Percentiles rank a stretch among this genome's conserved stretches.
phyloP scores from a whole-genome alignment of 2,329 filamentous ascomycete genomes.

The Plectosphaerella cucumerina region DNA sequence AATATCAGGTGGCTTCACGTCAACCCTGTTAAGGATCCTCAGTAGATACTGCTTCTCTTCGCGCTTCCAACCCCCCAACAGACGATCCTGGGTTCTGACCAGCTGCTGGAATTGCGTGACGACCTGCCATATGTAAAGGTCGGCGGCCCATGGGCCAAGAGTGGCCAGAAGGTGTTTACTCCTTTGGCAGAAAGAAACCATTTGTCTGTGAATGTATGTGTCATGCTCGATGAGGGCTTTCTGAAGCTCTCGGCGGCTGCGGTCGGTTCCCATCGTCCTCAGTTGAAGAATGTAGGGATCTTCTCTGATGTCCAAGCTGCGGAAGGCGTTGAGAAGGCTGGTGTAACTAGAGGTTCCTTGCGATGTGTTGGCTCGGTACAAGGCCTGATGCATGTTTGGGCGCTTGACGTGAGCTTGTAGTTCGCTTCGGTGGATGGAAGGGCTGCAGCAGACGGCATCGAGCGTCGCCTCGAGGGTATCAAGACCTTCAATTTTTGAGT shows the following conservation, averaged over 20 bases:
- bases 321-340: slow-evolving; percentile 36
- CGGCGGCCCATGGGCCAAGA: slow-evolving; percentile 65
- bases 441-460: slow-evolving; percentile 65
- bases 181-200: slow-evolving; percentile 50
- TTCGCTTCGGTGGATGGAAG: slow-evolving; percentile 64
- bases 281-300: slow-evolving; percentile 59
- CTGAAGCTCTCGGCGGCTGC: slow-evolving; percentile 31
- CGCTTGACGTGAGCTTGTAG: slow-evolving; percentile 64
- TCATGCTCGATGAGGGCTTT: slow-evolving; percentile 36
- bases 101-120: slow-evolving; percentile 28
- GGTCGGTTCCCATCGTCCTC: slow-evolving; percentile 31
- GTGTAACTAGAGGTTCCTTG: slow-evolving; percentile 30
- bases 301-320: slow-evolving; percentile 46
- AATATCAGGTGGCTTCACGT: slow-evolving; percentile 14
- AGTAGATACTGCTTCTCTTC: slow-evolving; percentile 54
- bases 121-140: slow-evolving; percentile 57
- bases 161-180: slow-evolving; percentile 47
- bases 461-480: slow-evolving; percentile 64
- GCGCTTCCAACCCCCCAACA: slow-evolving; percentile 36
- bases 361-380: slow-evolving; percentile 19
- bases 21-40: slow-evolving; percentile 35
- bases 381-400: slow-evolving; percentile 46
- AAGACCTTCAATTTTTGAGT: slow-evolving; percentile 50
- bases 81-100: slow-evolving; percentile 14
- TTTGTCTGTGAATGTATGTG: slow-evolving; percentile 50